Evolutionary conservation across 2,329 filamentous ascomycete genomes (phyloP), one percentile per base, ranked within the genome.

Genomic region (Ceratocystis variospora): DNA sequence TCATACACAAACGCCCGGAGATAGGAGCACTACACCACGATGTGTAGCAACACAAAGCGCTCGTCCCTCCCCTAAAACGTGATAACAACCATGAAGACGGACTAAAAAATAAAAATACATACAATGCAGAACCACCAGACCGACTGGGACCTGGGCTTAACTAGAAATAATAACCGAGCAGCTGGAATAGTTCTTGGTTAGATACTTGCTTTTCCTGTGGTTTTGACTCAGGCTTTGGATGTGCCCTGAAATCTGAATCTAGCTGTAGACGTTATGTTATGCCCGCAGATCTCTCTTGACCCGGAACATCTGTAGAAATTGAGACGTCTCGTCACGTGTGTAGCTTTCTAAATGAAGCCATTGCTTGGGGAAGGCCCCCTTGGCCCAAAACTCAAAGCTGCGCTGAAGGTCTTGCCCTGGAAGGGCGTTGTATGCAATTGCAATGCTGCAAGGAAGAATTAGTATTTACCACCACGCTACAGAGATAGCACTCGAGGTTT

Each of bases 301-400:
- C 71, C 78, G 81, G 74, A 82, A 83, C 70, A 78, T 76, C 67
- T 75, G 76, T 50, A 81, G 72, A 67, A 77, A 79, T 44, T 77
- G 75, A 61, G 76, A 73, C 64, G 78, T 77, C 69, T 75, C 72
- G 68, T 73, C 77, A 71, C 76, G 77, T 28, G 82, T 80, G 66
- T 80, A 77, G 69, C 78, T 78, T 70, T 83, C 80, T 68, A 96
- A 74, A 70, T 86, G 80, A 10, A 76, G 77, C 91, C 90, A 96
- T 5, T 83, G 76, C 8, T 82, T 78, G 0, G 88, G 85, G 74
- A 89, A 90, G 55, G 81, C 80, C 62, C 81, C 75, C 70, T 81
- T 81, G 1, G 87, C 87, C 90, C 90, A 96, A 17, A 80, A 77
- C 73, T 91, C 86, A 66, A 95, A 87, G 46, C 84, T 78, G 4